A percentile compares a stretch with the other conserved stretches of the same genome.
phyloP scores from a whole-genome alignment of 2,329 filamentous ascomycete genomes.

The Trichoderma koningiopsis region DNA sequence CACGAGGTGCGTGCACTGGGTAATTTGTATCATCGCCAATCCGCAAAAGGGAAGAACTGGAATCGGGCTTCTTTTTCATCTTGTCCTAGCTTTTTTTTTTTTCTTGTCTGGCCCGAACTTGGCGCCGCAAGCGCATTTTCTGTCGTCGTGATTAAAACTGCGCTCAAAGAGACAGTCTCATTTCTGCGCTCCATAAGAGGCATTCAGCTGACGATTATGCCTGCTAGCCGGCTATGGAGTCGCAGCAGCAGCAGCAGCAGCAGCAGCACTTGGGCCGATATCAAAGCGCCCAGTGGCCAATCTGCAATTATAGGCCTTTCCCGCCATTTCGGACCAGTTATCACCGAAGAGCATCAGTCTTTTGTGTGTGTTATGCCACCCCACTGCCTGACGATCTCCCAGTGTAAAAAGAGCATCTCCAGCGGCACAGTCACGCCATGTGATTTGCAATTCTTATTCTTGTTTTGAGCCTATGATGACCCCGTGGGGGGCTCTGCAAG shows the following conservation, averaged over 20 bases:
- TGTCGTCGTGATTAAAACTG: background rate
- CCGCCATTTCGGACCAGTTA: background rate
- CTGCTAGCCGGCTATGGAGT: background rate
- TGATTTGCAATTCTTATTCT: background rate
- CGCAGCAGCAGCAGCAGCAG: background rate
- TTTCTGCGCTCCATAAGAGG: background rate
- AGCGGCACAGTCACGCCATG: background rate
- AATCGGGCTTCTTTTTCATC: background rate
- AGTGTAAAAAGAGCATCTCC: constrained; percentile 11
- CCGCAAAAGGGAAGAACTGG: background rate
- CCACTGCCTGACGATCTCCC: constrained; percentile 10
- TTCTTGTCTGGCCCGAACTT: background rate
- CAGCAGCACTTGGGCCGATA: background rate
- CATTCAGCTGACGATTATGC: background rate
- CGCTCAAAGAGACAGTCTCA: background rate
- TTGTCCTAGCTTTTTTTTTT: background rate
- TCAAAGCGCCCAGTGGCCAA: background rate
- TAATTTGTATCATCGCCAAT: background rate
- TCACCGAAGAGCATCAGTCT: background rate
- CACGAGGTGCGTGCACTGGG: background rate
- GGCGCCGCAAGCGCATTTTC: constrained; percentile 15
- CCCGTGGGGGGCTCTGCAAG: constrained; percentile 15
- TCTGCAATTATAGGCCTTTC: background rate
- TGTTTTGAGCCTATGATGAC: background rate
- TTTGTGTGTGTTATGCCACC: background rate